phyloP scores from a whole-genome alignment of 805 yeast genomes.

The Saturnispora bothae region DNA sequence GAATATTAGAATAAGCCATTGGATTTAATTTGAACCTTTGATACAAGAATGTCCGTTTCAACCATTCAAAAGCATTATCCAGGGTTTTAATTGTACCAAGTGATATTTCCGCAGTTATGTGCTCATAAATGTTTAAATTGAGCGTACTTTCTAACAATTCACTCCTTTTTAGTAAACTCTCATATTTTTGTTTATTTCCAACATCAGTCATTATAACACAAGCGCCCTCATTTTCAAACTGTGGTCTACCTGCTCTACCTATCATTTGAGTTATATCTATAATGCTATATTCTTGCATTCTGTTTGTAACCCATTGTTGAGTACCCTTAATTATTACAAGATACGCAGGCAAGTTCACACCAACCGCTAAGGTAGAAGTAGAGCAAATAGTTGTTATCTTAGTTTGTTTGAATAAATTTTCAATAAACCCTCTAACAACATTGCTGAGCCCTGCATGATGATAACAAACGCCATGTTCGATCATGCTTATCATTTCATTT shows the following conservation, averaged over 20 bases:
- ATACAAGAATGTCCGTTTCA: conserved; percentile 66
- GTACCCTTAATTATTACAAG: conserved; percentile 72
- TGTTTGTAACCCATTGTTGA: conserved; percentile 44
- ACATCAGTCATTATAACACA: conserved; percentile 70
- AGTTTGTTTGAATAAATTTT: conserved; percentile 51
- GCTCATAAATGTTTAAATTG: conserved; percentile 63
- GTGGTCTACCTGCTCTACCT: conserved; percentile 81
- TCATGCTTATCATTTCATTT: conserved; percentile 40
- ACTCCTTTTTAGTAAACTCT: conserved; percentile 65
- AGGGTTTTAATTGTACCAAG: conserved; percentile 52
- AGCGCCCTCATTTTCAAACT: conserved; percentile 65
- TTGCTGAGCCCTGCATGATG: conserved; percentile 78
- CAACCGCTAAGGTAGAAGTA: conserved; percentile 77
- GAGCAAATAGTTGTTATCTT: conserved; percentile 64
- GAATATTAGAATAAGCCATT: conserved; percentile 51
- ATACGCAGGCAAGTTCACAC: conserved; percentile 74
- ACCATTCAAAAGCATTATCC: conserved; percentile 60
- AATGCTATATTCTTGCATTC: conserved; percentile 55
- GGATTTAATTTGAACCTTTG: conserved; percentile 68
- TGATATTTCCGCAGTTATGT: conserved; percentile 69
- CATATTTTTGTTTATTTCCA: conserved; percentile 59
- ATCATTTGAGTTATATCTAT: conserved; percentile 79
- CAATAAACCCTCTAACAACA: conserved; percentile 56
- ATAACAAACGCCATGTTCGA: conserved; percentile 60
- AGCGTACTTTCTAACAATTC: conserved; percentile 74